A percentile compares a stretch with the other conserved stretches of the same genome.
phyloP scores from a whole-genome alignment of 75 land plant genomes.

The Sequoiadendron giganteum region DNA sequence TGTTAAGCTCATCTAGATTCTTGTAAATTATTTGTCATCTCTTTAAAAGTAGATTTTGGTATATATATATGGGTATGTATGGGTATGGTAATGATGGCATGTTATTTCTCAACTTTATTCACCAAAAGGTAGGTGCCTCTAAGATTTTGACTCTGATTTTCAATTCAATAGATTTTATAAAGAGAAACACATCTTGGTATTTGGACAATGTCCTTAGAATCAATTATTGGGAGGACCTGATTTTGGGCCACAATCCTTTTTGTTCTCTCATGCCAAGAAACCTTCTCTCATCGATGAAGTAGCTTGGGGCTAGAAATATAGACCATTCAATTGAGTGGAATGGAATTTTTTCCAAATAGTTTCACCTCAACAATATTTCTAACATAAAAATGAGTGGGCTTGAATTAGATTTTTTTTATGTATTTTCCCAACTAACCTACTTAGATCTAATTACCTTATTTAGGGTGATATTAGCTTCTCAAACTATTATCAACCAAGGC shows the following conservation, averaged over 20 bases:
- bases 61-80: neutral
- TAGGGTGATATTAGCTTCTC: neutral
- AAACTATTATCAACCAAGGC: neutral
- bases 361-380: neutral
- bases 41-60: neutral
- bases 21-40: neutral
- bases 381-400: neutral
- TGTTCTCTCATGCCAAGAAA: neutral
- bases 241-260: neutral
- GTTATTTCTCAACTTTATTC: neutral
- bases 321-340: neutral
- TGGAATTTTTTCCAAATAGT: neutral
- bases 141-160: neutral
- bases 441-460: neutral
- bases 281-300: neutral
- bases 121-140: neutral
- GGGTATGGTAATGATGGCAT: neutral
- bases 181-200: neutral
- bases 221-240: neutral
- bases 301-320: neutral
- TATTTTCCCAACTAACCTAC: too few relatives aligned
- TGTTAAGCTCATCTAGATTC: neutral
- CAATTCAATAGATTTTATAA: neutral
- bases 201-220: neutral
- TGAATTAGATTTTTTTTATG: too few relatives aligned